A percentile compares a stretch with the other conserved stretches of the same genome.
phyloP scores from a whole-genome alignment of 495 filamentous ascomycete species.

The Annulohypoxylon nitens region DNA sequence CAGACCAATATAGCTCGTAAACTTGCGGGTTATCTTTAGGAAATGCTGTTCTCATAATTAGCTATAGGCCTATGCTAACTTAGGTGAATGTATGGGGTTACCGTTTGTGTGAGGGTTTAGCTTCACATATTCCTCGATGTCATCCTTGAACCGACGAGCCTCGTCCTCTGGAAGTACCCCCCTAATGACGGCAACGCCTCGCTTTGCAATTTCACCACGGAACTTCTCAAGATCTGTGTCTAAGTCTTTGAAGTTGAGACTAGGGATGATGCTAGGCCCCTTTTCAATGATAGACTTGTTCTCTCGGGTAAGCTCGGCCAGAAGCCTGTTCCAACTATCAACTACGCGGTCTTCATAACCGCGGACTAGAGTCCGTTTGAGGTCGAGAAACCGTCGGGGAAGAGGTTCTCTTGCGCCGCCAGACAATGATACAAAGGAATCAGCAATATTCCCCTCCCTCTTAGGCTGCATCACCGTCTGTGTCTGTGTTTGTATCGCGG shows the following conservation, averaged over 20 bases:
- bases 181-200: conserved; percentile 73
- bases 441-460: conserved; percentile 80
- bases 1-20: conserved; percentile 91
- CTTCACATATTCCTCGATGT: conserved; percentile 70
- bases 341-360: conserved; percentile 73
- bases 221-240: conserved; percentile 59
- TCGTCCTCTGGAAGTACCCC: conserved; percentile 71
- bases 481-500: conserved; percentile 26
- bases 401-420: conserved; percentile 73
- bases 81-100: conserved; percentile 17
- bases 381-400: conserved; percentile 77
- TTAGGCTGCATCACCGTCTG: conserved; percentile 44
- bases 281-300: conserved; percentile 60
- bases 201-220: conserved; percentile 66
- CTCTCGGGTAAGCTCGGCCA: conserved; percentile 67
- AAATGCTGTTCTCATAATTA: conserved; percentile 61
- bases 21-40: conserved; percentile 74
- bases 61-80: conserved; percentile 17
- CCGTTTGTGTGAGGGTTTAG: conserved; percentile 71
- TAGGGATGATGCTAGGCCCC: conserved; percentile 66
- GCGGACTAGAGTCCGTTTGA: conserved; percentile 74
- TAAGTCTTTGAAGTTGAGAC: conserved; percentile 69
- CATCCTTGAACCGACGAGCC: conserved; percentile 70
- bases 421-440: conserved; percentile 84
- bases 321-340: conserved; percentile 77